These are phyloP conservation scores for Hypoxylon crocopeplum DNA, from an alignment of 495 filamentous ascomycete species.

Conservation along the genomic window DNA sequence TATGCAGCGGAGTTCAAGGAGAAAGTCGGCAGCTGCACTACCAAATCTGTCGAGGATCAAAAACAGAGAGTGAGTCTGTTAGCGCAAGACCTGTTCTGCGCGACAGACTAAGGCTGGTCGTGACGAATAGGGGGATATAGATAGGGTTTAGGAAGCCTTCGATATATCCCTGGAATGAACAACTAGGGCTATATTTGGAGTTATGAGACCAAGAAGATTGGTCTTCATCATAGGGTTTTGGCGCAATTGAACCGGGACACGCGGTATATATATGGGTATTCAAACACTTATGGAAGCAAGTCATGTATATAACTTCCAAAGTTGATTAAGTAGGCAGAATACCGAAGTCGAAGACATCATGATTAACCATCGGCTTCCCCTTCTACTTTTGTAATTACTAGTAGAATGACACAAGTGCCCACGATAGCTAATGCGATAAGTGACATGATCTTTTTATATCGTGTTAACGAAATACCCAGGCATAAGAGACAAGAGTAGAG, in stretches of 20 bases:
- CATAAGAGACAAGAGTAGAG: background rate
- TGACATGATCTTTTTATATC: slow-evolving; percentile 65
- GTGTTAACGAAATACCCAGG: background rate
- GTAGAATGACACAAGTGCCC: slow-evolving; percentile 69
- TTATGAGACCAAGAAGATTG: background rate
- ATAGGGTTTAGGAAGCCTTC: slow-evolving; percentile 2
- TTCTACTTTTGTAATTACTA: slow-evolving; percentile 49
- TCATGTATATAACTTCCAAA: slow-evolving; percentile 26
- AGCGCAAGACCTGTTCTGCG: slow-evolving; percentile 45
- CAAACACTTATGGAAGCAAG: slow-evolving; percentile 10
- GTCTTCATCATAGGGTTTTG: slow-evolving; percentile 12
- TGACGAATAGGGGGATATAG: background rate
- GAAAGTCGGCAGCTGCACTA: slow-evolving; percentile 48
- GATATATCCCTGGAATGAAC: slow-evolving; percentile 7
- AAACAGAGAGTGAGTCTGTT: slow-evolving; percentile 24
- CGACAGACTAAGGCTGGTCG: slow-evolving; percentile 1
- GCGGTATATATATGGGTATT: slow-evolving; percentile 9
- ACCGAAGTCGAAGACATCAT: background rate
- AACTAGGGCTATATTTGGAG: slow-evolving; percentile 1
- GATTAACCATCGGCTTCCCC: slow-evolving; percentile 15
- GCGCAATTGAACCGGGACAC: slow-evolving; percentile 10
- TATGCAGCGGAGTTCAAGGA: slow-evolving; percentile 52
- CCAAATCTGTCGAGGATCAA: slow-evolving; percentile 29
- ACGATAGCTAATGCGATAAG: slow-evolving; percentile 81
- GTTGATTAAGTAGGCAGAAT: background rate